These are phyloP conservation scores for Jimgerdemannia lactiflua DNA, from an alignment of 192 early-diverging fungal genomes.

Conservation along the genomic window DNA sequence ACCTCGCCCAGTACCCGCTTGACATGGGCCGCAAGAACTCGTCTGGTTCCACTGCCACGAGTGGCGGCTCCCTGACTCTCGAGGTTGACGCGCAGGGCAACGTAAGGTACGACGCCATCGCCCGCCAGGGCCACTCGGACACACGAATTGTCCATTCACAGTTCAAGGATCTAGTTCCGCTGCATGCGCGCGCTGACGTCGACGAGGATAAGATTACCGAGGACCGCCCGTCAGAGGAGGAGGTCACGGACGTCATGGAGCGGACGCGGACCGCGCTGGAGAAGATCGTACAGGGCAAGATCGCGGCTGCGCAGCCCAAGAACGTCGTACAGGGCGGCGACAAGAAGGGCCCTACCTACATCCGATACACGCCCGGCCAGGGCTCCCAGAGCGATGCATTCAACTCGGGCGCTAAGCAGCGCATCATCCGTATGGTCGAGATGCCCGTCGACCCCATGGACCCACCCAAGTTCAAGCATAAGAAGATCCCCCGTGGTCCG, in stretches of 20 bases:
- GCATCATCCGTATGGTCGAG: constrained; percentile 95
- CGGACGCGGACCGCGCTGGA: constrained; percentile 88
- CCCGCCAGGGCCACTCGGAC: constrained; percentile 70
- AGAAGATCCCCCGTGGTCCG: constrained; percentile 83
- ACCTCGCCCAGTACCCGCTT: constrained; percentile 88
- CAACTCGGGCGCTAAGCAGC: constrained; percentile 73
- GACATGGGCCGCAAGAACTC: constrained; percentile 87
- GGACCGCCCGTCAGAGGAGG: constrained; percentile 76
- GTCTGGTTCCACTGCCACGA: constrained; percentile 28
- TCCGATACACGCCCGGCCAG: constrained; percentile 88
- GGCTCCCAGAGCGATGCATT: constrained; percentile 52
- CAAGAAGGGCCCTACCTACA: constrained; percentile 73
- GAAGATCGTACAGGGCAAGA: constrained; percentile 78
- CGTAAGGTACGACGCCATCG: constrained; percentile 85
- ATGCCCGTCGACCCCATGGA: constrained; percentile 97
- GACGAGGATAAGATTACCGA: constrained; percentile 65
- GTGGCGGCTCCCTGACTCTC: constrained; percentile 70
- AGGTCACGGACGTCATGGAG: constrained; percentile 78
- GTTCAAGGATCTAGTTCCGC: constrained; percentile 77
- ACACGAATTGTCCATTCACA: constrained; percentile 78
- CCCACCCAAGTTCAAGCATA: constrained; percentile 89
- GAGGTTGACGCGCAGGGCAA: constrained; percentile 91
- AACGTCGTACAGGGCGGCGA: constrained; percentile 36
- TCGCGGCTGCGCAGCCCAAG: constrained; percentile 61
- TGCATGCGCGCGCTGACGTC: constrained; percentile 64